Conservation (phyloP, 2,329 filamentous ascomycete species). For the Hypoxylon sp. region DNA sequence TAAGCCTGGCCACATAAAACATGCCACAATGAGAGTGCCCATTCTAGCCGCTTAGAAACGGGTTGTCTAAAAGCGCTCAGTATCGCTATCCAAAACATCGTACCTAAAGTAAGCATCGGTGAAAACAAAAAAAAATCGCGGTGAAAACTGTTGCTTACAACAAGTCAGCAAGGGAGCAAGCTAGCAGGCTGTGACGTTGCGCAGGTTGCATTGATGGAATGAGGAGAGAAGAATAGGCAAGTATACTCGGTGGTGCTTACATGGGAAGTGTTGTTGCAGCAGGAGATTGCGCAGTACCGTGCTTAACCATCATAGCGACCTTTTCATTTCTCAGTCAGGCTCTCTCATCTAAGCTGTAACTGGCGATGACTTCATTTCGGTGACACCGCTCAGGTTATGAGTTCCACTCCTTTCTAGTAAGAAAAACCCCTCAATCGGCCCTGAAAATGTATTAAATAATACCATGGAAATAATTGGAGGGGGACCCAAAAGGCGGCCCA, state of each 20-base stretch:
- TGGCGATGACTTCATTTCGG: constrained; percentile 31
- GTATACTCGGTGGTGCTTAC: constrained; percentile 25
- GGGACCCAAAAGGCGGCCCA: constrained; percentile 1
- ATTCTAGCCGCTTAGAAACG: constrained; percentile 3
- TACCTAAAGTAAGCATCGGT: constrained; percentile 1
- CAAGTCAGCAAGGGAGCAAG: constrained; percentile 13
- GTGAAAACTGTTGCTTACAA: constrained; percentile 13
- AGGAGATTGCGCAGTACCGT: constrained; percentile 36
- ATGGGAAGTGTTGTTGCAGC: constrained; percentile 21
- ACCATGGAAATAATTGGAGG: not conserved
- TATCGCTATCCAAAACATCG: not conserved
- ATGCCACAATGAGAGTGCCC: constrained; percentile 10
- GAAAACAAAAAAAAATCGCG: constrained; percentile 25
- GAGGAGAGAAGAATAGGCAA: constrained; percentile 14
- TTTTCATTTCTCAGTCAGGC: constrained; percentile 7
- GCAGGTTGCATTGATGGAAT: constrained; percentile 8
- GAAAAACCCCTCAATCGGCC: constrained; percentile 3
- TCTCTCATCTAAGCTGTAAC: constrained; percentile 13
- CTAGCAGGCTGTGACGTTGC: not conserved
- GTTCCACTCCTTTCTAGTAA: not conserved
- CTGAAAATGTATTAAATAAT: constrained; percentile 14
- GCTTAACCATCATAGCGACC: constrained; percentile 1
- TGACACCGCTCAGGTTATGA: constrained; percentile 10
- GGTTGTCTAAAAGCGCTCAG: not conserved
- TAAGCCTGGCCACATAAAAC: constrained; percentile 21